These are phyloP conservation scores for Knufia petricola DNA, from an alignment of 2,329 filamentous ascomycete species.

Conservation along the genomic window DNA sequence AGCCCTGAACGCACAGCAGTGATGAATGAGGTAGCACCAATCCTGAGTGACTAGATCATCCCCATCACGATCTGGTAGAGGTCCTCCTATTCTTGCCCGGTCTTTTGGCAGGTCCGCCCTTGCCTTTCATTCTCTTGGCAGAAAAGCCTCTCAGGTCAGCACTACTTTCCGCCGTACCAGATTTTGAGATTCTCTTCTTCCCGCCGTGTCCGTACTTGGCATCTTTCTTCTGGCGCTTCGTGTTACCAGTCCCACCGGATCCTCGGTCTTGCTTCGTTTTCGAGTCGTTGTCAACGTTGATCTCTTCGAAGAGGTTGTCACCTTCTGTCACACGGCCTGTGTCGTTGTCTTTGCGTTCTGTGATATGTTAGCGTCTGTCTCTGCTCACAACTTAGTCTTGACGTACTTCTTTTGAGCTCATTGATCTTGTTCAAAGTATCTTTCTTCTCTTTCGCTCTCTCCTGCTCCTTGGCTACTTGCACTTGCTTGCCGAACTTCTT, in stretches of 20 bases:
- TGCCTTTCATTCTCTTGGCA: constrained; percentile 69
- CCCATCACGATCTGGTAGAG: constrained; percentile 20
- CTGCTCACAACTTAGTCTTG: constrained; percentile 9
- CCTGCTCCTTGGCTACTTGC: constrained; percentile 89
- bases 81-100: constrained; percentile 44
- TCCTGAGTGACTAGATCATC: too few species aligned
- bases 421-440: constrained; percentile 95
- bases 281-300: constrained; percentile 35
- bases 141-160: constrained; percentile 75
- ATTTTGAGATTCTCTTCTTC: constrained; percentile 88
- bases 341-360: constrained; percentile 73
- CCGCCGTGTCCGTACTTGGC: constrained; percentile 91
- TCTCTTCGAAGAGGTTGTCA: constrained; percentile 50
- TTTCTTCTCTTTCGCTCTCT: constrained; percentile 83
- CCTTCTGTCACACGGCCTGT: constrained; percentile 50
- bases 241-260: constrained; percentile 32
- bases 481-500: constrained; percentile 99
- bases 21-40: too few species aligned
- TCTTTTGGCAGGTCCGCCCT: constrained; percentile 32
- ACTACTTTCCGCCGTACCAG: constrained; percentile 73
- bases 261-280: constrained; percentile 32
- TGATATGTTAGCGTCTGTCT: constrained; percentile 11
- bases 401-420: constrained; percentile 85
- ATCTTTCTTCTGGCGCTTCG: constrained; percentile 87
- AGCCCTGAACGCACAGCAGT: too few species aligned